phyloP scores from a whole-genome alignment of 2,329 filamentous ascomycete species.

The Colletotrichum simmondsii region DNA sequence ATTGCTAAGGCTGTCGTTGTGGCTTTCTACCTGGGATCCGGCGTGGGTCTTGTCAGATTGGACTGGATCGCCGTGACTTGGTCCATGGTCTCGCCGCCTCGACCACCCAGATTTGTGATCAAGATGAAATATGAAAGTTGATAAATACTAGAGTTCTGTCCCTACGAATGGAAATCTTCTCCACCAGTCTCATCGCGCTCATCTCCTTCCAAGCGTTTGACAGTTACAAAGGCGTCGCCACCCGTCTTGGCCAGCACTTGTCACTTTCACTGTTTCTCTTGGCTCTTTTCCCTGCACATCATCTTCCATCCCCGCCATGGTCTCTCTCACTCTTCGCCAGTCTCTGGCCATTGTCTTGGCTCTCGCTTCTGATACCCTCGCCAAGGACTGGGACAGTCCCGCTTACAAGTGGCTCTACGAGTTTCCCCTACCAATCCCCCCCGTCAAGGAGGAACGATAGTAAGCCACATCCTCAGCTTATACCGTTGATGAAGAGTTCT shows the following conservation, averaged over 20 bases:
- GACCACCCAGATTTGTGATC: neutral
- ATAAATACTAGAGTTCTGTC: conserved; percentile 24
- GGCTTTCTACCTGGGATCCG: neutral
- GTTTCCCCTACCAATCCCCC: conserved; percentile 41
- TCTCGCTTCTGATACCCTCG: conserved; percentile 27
- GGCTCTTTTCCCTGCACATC: conserved; percentile 1
- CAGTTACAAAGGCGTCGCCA: conserved; percentile 21
- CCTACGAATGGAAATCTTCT: neutral
- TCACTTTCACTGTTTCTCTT: conserved; percentile 7
- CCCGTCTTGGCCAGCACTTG: conserved; percentile 25
- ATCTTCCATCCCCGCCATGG: conserved; percentile 7
- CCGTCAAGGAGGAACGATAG: conserved; percentile 54
- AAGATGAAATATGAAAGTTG: neutral
- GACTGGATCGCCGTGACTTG: neutral
- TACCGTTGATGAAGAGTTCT: accelerated
- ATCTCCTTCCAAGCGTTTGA: neutral
- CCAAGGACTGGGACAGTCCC: conserved; percentile 32
- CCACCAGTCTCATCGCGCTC: conserved; percentile 19
- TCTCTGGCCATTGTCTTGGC: conserved; percentile 25
- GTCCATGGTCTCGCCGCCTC: neutral
- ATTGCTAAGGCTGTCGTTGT: neutral
- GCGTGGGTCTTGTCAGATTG: neutral
- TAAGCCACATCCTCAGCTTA: conserved; percentile 31
- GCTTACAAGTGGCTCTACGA: conserved; percentile 33
- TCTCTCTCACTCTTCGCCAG: conserved; percentile 30